Conservation (phyloP, 2,329 filamentous ascomycete genomes). For the Aureobasidium leucospermi region DNA sequence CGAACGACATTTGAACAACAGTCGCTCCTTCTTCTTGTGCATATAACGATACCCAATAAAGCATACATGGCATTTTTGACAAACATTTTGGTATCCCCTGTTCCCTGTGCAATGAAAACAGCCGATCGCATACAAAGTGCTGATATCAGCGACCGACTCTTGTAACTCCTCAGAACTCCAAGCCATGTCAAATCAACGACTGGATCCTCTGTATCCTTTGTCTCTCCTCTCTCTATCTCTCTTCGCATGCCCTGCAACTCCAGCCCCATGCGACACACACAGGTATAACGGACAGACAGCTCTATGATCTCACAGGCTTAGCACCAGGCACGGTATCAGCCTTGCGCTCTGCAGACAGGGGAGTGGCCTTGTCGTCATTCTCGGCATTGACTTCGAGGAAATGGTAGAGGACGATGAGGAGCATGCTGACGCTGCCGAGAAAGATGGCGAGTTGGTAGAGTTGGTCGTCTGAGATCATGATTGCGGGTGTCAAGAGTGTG, state of each 20-base stretch:
- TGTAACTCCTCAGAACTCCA: neutral
- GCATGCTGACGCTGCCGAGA: conserved; percentile 80
- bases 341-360: conserved; percentile 25
- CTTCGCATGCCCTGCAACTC: no score
- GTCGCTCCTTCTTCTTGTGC: neutral
- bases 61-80: neutral
- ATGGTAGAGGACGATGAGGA: conserved; percentile 90
- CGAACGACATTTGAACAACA: no score
- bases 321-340: conserved; percentile 25
- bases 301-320: conserved; percentile 16
- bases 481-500: conserved; percentile 28
- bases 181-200: neutral
- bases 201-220: no score
- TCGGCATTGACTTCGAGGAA: conserved; percentile 92
- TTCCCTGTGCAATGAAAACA: neutral
- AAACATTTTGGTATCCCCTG: neutral
- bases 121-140: no score
- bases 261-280: no score
- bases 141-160: neutral
- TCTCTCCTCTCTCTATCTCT: no score
- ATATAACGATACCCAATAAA: no score
- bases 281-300: no score
- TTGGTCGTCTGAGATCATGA: conserved; percentile 89
- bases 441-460: conserved; percentile 90
- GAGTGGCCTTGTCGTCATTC: conserved; percentile 33